A percentile compares a stretch with the other conserved stretches of the same genome.
These are phyloP conservation scores for Vaccinium corymbosum DNA, from an alignment of 148 eudicot species.

Conservation along the genomic window DNA sequence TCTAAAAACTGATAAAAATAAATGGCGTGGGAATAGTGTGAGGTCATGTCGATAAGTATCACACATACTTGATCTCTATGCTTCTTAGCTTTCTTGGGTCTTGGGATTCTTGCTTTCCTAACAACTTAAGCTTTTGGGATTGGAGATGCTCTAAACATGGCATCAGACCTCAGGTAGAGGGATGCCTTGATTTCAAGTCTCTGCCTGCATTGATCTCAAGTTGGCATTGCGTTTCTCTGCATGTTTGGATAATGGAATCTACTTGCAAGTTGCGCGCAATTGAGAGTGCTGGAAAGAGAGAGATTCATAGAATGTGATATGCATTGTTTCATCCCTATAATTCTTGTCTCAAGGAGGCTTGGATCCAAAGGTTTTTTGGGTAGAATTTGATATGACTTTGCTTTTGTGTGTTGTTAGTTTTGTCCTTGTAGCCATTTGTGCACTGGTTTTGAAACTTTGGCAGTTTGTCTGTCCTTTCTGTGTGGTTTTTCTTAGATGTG, in stretches of 20 bases:
- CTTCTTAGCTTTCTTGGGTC: neutral
- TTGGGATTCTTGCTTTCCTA: neutral
- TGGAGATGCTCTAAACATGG: neutral
- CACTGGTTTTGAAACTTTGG: neutral
- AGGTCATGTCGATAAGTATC: neutral
- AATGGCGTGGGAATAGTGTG: neutral
- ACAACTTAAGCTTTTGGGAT: neutral
- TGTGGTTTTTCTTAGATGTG: neutral
- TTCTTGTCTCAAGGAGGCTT: neutral
- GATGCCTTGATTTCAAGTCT: neutral
- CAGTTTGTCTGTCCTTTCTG: neutral
- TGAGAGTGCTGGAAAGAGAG: neutral
- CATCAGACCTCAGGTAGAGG: neutral
- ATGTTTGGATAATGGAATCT: neutral
- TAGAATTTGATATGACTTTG: neutral
- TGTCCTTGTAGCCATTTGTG: neutral
- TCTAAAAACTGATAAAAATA: neutral
- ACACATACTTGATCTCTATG: neutral
- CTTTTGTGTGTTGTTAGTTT: neutral
- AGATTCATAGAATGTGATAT: neutral
- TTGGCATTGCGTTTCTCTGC: neutral
- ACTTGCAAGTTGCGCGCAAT: neutral
- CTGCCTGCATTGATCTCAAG: neutral
- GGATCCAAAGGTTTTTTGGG: neutral
- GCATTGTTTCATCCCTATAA: constrained; percentile 2